Evolutionary conservation across 176 grass and related monocot species (phyloP), one percentile per base, ranked within the genome.

Genomic region (Elymus sibiricus): DNA sequence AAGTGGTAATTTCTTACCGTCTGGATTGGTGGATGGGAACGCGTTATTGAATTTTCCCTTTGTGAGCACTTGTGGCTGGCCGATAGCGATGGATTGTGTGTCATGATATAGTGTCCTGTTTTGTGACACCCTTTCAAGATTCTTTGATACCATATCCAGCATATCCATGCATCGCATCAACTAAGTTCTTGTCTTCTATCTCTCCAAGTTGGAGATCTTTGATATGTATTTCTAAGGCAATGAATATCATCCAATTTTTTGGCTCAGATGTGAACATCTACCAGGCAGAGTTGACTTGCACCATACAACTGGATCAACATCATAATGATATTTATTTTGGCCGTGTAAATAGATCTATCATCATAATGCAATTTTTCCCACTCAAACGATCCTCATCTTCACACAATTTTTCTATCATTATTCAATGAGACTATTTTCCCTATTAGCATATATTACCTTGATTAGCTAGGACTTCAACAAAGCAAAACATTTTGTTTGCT

Each of bases 21-120:
- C 35, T 68, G 86, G 79, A 68, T 83, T 68, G 9, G 43, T 68
- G 44, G 58, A 77, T 6, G 86, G 86, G 60, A 88, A 88, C 42
- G 31, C 86, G n/a, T 83, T 77, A 27, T 88, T 83, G 79, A 29
- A 83, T 31, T 53, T 65, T 40, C 59, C 79, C 43, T 83, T 83
- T 10, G 86, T 88, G 59, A 83, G 70, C 28, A 8, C 59, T 16
- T 47, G 22, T 21, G 49, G 51, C 51, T 55, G 17, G 51, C 16
- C 17, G 17, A 55, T 7, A 55, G 51, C 51, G 0, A 55, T 55
- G 51, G 17, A 55, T 55, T 55, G 51, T 16, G 15, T 55, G 51
- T 19, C 46, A 1, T 49, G 14, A 16, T 16, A 44, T 44, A 13
- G 11, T 44, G 43, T 44, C 43, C 43, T 44, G 43, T 44, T 44